Evolutionary conservation across 2,329 filamentous ascomycete species (phyloP), one percentile per base, ranked within the genome.

Genomic region (Colletotrichum abscissum): DNA sequence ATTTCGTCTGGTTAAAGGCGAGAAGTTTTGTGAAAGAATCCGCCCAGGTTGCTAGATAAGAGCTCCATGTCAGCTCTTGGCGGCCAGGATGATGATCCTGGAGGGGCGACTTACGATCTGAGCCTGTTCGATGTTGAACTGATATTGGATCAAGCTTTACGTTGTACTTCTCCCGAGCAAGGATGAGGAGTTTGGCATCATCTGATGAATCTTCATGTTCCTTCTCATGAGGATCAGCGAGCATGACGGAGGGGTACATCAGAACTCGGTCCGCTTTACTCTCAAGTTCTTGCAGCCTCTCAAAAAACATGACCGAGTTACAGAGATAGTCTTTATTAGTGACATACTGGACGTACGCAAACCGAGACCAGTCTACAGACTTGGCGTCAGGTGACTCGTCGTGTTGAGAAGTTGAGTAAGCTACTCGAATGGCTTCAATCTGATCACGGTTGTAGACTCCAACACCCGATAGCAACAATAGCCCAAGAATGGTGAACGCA

Each of bases 21-120:
- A 92, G 86, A 54, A 93, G 87, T 79, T 94, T 94, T 33, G 91
- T 92, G 77, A 91, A 91, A 26, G 88, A 90, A 54, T 89, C 88
- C 74, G 90, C 88, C 91, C 91, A 92, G 5, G 89, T 88, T 22
- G 82, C 82, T 77, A 49, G 14, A 26, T 12, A 2, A 5, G 38
- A 46, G 22, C 5, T 12, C 4, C 24, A 16, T 11, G 58, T 62
- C 46, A 54, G 52, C 7, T n/a, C 11, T 63, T 30, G 3, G 16
- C 6, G 19, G 22, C 14, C 4, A 12, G 22, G 11, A 3, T n/a
- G 9, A 22, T 8, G 7, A 11, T 16, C 16, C 30, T 12, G 19
- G 26, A 42, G 3, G 19, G 55, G 1, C 5, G 24, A 76, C 80
- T 76, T 79, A 86, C 85, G 65, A 67, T 85, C 84, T 26, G 72